These are phyloP conservation scores for Syncephalastrum racemosum DNA, from an alignment of 371 early-diverging fungal species.

Conservation along the genomic window DNA sequence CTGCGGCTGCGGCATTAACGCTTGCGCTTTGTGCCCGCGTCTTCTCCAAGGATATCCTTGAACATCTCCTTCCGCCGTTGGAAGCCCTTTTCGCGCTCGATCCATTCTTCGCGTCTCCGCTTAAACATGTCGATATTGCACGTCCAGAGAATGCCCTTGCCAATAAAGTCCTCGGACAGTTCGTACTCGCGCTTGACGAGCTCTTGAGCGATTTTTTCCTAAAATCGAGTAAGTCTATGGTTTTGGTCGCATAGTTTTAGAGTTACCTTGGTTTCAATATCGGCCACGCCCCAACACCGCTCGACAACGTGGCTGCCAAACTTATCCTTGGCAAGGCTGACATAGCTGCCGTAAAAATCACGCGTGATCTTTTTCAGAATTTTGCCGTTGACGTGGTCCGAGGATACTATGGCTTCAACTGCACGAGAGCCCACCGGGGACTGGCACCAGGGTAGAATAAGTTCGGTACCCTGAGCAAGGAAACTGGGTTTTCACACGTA, in stretches of 20 bases:
- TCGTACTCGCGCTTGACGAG: constrained; percentile 56
- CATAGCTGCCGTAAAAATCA: constrained; percentile 57
- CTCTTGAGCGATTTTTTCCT: constrained; percentile 71
- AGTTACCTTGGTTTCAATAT: constrained; percentile 66
- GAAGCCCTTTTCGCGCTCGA: constrained; percentile 67
- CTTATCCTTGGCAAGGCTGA: constrained; percentile 66
- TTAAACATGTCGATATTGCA: constrained; percentile 78
- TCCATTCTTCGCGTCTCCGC: constrained; percentile 73
- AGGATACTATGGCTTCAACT: constrained; percentile 67
- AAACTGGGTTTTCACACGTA: constrained; percentile 26
- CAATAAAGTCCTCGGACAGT: constrained; percentile 65
- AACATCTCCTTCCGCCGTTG: constrained; percentile 76
- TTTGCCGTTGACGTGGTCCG: constrained; percentile 53
- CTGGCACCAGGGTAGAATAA: constrained; percentile 59
- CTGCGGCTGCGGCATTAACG: too few relatives aligned
- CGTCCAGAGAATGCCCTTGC: constrained; percentile 76
- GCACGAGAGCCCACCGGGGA: constrained; percentile 75
- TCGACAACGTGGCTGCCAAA: constrained; percentile 83
- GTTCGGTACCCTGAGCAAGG: constrained; percentile 54
- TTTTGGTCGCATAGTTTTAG: not conserved
- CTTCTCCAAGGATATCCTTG: constrained; percentile 67
- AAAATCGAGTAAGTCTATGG: not conserved
- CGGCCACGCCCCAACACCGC: constrained; percentile 73
- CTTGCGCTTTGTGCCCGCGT: too few relatives aligned
- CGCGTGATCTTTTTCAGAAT: constrained; percentile 69